Base-by-base conservation (phyloP, 148 eudicot species). In the Gaultheria prostrata region DNA sequence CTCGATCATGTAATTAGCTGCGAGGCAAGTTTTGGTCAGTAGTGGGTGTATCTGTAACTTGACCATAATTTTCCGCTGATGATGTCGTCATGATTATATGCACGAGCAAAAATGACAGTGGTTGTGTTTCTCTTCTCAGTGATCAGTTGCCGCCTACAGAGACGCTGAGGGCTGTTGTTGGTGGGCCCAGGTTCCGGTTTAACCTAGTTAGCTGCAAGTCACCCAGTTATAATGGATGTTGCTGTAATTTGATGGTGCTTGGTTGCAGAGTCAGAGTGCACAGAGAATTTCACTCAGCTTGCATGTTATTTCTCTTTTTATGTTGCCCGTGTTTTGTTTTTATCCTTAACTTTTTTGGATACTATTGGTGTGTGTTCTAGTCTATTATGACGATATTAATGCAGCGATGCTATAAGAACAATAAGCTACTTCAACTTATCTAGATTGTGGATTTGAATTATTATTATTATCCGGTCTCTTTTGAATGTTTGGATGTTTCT, bases 61-160 rank as follows among this genome's bases (percentile, higher is more conserved):
- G 1, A 67, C 7, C 32, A 18, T 14, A 50, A 32, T 10, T 32
- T 0, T 30, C 26, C 8, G 3, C 54, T 51, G 65, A 33, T 57
- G 1, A 45, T 80, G 82, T 43, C 26, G 71, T 46, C 72, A 28
- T 13, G 35, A 30, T 67, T 30, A 67, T 24, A 8, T 61, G 67
- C 67, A 9, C 12, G 7, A 61, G 67, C 12, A n/a, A 61, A 61
- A 61, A 61, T 32, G 77, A 74, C 51, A 45, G 3, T 35, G 82
- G 17, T 39, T 12, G 14, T 46, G 56, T 45, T 80, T 65, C 74
- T 80, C 26, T 80, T 59, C 63, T 50, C 82, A 80, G 82, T 80
- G 57, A 80, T 65, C 14, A 8, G 57, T 26, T 80, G 54, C 75
- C 21, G 6, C 48, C 75, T 10, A 20, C 49, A 14, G 54, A 33